Evolutionary conservation across 345 rosid genomes (phyloP).

Genomic region (Toxicodendron radicans): DNA sequence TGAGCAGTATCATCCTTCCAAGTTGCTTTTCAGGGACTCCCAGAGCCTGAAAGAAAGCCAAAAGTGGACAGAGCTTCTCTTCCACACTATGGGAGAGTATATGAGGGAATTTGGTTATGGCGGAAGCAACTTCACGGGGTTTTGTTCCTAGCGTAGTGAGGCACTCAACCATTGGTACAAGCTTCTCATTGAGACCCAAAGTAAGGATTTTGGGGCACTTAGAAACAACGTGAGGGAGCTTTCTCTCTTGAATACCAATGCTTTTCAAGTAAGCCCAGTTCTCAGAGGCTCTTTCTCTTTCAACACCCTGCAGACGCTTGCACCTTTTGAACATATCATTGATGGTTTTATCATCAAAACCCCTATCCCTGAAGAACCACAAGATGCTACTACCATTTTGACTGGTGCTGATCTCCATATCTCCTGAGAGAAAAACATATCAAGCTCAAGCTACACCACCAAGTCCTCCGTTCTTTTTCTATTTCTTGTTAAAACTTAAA

Average conservation of each 20-base stretch:
- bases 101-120: conserved; percentile 67
- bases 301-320: conserved; percentile 59
- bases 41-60: conserved; percentile 76
- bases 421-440: conserved; percentile 22
- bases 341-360: conserved; percentile 58
- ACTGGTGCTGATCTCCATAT: conserved; percentile 49
- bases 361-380: conserved; percentile 69
- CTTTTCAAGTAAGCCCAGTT: conserved; percentile 65
- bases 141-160: conserved; percentile 53
- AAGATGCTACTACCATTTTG: conserved; percentile 49
- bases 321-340: conserved; percentile 59
- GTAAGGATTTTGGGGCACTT: conserved; percentile 73
- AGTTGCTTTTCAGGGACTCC: conserved; percentile 75
- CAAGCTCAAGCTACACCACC: conserved; percentile 14
- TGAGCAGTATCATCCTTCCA: conserved; percentile 62
- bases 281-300: conserved; percentile 59
- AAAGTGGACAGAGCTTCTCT: conserved; percentile 80
- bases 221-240: conserved; percentile 61
- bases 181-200: conserved; percentile 60
- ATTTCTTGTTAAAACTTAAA: background rate
- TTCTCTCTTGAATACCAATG: conserved; percentile 70
- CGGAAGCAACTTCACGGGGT: conserved; percentile 60
- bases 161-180: conserved; percentile 68
- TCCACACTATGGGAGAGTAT: conserved; percentile 75
- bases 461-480: background rate